These are phyloP conservation scores for Nymphaea thermarum DNA, from an alignment of 164 flowering plant species.

Conservation along the genomic window DNA sequence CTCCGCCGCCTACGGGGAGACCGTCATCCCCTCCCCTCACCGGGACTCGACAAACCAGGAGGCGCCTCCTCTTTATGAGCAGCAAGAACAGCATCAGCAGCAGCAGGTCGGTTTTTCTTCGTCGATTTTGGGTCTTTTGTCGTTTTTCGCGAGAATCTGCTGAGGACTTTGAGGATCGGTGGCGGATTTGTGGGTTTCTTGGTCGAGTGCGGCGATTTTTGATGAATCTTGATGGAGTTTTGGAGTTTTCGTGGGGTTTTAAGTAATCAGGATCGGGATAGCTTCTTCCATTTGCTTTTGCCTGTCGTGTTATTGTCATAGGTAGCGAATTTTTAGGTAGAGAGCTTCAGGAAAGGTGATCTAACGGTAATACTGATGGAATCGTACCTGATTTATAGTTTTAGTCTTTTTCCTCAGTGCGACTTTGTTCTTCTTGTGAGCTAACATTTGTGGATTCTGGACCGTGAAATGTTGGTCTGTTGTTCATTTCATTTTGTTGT, in stretches of 20 bases:
- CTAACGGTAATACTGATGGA: background rate
- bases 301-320: too few species aligned
- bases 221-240: background rate
- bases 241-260: background rate
- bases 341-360: background rate
- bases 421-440: background rate
- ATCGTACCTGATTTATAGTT: background rate
- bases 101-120: conserved; percentile 5
- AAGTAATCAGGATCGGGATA: background rate
- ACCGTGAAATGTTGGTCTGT: background rate
- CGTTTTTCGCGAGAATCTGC: background rate
- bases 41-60: conserved; percentile 11
- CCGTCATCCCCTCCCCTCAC: conserved; percentile 18
- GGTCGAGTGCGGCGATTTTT: background rate
- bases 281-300: background rate
- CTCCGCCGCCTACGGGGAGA: conserved; percentile 42
- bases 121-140: background rate
- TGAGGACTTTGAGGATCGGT: background rate
- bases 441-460: background rate
- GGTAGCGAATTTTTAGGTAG: background rate
- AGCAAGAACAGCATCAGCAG: background rate
- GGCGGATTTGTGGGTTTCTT: background rate
- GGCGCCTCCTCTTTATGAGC: conserved; percentile 1
- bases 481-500: too few species aligned
- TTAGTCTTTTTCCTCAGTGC: too few species aligned